phyloP scores from a whole-genome alignment of 805 yeast genomes.

The Kluyveromyces aestuarii region DNA sequence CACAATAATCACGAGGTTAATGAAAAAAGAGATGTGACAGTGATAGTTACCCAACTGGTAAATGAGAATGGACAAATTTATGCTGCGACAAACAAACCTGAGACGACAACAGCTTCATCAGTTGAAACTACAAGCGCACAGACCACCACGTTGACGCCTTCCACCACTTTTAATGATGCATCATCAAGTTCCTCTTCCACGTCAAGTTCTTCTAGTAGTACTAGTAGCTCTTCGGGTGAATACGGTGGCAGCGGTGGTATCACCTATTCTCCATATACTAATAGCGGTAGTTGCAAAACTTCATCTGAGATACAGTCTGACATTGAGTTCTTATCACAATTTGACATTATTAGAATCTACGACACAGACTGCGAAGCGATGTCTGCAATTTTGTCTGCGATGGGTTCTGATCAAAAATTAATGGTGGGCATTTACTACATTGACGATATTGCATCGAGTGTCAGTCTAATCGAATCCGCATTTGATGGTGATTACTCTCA shows the following conservation, averaged over 20 bases:
- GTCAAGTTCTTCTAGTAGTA: conserved; percentile 14
- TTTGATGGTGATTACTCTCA: conserved; percentile 37
- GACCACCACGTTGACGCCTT: conserved; percentile 5
- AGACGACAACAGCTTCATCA: not conserved
- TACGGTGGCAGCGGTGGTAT: conserved; percentile 7
- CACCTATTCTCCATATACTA: conserved; percentile 57
- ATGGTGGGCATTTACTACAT: conserved; percentile 60
- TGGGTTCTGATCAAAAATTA: conserved; percentile 62
- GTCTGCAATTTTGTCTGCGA: conserved; percentile 51
- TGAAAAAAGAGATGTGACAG: conserved; percentile 2
- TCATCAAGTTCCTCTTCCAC: conserved; percentile 17
- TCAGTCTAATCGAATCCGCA: conserved; percentile 39
- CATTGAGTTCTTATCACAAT: conserved; percentile 40
- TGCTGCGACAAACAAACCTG: not conserved
- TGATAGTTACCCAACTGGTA: not conserved
- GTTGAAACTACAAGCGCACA: not conserved
- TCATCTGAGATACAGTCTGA: conserved; percentile 43
- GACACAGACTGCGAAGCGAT: conserved; percentile 72
- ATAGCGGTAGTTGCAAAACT: conserved; percentile 54
- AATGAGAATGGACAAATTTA: not conserved
- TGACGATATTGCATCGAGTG: conserved; percentile 51
- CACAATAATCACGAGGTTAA: not conserved
- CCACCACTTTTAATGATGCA: conserved; percentile 9
- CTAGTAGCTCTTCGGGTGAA: conserved; percentile 45
- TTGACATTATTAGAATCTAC: conserved; percentile 54